Conservation (phyloP, 176 grass and related monocot species). For the Triticum monococcum region DNA sequence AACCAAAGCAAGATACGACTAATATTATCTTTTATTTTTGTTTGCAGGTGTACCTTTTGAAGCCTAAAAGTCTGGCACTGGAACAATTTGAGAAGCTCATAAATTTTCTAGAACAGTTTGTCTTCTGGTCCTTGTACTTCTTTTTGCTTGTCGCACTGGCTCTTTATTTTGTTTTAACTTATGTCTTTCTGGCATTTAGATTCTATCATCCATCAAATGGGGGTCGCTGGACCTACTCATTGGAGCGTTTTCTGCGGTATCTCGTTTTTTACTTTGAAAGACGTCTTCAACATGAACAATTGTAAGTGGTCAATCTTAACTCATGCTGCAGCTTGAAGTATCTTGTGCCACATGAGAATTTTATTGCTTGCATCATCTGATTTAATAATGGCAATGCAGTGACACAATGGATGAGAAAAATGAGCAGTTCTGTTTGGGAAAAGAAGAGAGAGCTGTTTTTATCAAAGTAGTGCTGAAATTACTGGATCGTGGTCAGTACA, state of each 20-base stretch:
- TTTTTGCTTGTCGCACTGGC: constrained; percentile 20
- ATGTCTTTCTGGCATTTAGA: constrained; percentile 47
- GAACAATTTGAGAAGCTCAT: constrained; percentile 82
- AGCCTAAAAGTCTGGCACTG: constrained; percentile 60
- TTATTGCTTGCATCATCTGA: constrained; percentile 26
- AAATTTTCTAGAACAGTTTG: constrained; percentile 95
- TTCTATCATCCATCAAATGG: constrained; percentile 99
- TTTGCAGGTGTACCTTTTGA: constrained; percentile 88
- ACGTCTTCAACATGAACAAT: constrained; percentile 76
- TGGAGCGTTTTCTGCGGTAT: constrained; percentile 81
- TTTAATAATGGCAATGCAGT: constrained; percentile 38
- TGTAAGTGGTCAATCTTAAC: constrained; percentile 60
- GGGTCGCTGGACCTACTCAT: constrained; percentile 84
- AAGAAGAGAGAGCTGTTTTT: constrained; percentile 69
- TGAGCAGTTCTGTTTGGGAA: constrained; percentile 53
- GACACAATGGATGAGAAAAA: constrained; percentile 26
- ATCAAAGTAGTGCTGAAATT: constrained; percentile 81
- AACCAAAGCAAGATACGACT: background rate
- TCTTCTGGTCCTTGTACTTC: constrained; percentile 42
- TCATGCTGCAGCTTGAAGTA: background rate
- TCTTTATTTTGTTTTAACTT: constrained; percentile 32
- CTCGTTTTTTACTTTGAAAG: constrained; percentile 83
- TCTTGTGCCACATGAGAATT: background rate
- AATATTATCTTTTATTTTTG: background rate
- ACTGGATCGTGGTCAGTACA: constrained; percentile 93